Base-by-base conservation (phyloP, 2,329 filamentous ascomycete species). In the Talaromyces sp. region DNA sequence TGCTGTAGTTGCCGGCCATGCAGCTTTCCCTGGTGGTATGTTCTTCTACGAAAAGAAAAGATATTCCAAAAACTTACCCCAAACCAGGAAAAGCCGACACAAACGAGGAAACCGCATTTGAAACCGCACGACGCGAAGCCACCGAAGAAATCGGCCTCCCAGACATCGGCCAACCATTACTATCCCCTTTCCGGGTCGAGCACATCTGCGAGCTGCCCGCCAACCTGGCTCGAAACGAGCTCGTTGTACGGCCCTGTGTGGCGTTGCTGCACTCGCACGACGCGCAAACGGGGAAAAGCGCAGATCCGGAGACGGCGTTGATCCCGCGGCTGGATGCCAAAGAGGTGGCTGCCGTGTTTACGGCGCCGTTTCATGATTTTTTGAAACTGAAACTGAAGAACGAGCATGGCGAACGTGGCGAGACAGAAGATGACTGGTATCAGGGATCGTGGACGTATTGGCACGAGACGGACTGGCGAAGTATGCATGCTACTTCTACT, bases 321-420 rank as follows among this genome's bases (percentile, higher is more conserved):
- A 91, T 91, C 63, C 93, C 93, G 0, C 84, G 86, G 44, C 82
- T 97, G 11, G 91, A 97, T 76, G 90, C 92, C 1, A 88, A 90
- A 66, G 93, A 98, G 76, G 93, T 98, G 1, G 93, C 92, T 1
- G 93, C 92, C 52, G 92, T 98, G 36, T 98, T 98, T 77, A 93
- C 91, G 5, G 93, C 90, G 5, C 90, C 91, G 0, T 92, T 98
- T 68, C 86, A 88, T 73, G 90, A 92, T 72, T 97, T 98, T 73
- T 78, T 98, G 58, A 81, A 79, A 54, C 73, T 79, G 33, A 81
- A 79, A 53, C 73, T 78, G 33, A 74, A 76, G 57, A 88, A 91
- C 73, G 82, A 90, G 64, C 73, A 74, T 65, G 59, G 65, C 56
- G 66, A 79, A 70, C 67, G 68, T 64, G 57, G 72, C 22, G 67